Evolutionary conservation across 495 filamentous ascomycete genomes (phyloP), one percentile per base, ranked within the genome.

Genomic region (Penicillium chermesinum): DNA sequence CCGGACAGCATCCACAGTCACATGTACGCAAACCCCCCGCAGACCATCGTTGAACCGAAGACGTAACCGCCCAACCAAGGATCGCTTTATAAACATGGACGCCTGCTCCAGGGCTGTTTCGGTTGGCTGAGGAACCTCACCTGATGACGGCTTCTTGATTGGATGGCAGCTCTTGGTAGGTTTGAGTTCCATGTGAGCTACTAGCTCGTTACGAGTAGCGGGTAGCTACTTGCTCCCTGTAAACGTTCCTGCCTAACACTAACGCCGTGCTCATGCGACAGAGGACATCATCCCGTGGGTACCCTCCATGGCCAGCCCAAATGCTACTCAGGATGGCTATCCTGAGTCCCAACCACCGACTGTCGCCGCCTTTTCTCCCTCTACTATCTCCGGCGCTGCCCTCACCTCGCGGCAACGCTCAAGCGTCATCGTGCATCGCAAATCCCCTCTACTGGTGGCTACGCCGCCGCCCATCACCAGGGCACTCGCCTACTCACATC

Each of bases 371-470:
- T 99, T 99, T 72, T 89, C 91, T 19, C 90, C 93, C 22, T 77
- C 80, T 16, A 88, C 87, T 38, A 77, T 87, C 41, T 82, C 83
- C 7, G 76, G 82, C 43, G 78, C 79, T 12, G 80, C 85, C 18
- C 73, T 85, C 41, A 82, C 82, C 17, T 83, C 84, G 32, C 84
- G 85, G 57, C 81, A 89, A 47, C 82, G 89, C 39, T 91, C 88
- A 33, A 93, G 88, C 48, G 87, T 97, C 55, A 81, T 97, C 44
- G 91, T 99, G 1, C 90, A 97, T 65, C 90, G 93, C 63, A 99
- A 97, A 68, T 94, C 88, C 3, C 93, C 94, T 15, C 71, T 99
- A 18, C 76, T 99, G 25, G 84, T 94, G 41, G 88, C 91, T 10
- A 99, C 93, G 25, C 93, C 93, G 21, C 94, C 93, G 2, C 85